Base-by-base conservation (phyloP, 164 flowering plant genomes). In the Brasenia schreberi region DNA sequence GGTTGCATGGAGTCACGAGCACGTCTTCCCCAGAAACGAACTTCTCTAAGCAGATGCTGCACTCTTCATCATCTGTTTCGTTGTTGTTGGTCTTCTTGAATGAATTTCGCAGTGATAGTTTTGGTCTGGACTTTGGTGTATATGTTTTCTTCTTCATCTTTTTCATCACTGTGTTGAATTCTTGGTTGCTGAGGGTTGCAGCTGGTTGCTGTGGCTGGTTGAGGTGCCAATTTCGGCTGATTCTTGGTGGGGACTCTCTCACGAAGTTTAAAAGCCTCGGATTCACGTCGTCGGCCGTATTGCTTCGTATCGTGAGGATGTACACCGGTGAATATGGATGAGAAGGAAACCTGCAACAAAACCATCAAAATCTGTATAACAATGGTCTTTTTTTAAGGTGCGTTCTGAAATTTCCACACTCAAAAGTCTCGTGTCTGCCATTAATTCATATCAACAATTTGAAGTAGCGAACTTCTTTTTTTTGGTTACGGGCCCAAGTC, bases 11-110 rank as follows among this genome's bases (percentile, higher is more conserved):
- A 17, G 97, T 91, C 19, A 84, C 23, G 67, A 77, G 77, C 23
- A 94, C 87, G 27, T 75, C 74, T 62, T 84, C 74, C 42, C 69
- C 68, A 6, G 84, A 72, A 70, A 82, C 83, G 60, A 94, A 89
- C 66, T 87, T 89, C n/a, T 94, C 97, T 66, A 91, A 76, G 80
- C 97, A 94, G 68, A 91, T 72, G 2, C 90, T 79, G 68, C 99
- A 94, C 16, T 82, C 75, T 18, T 68, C 79, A 44, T 75, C 69
- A 33, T 33, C 39, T 33, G 39, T 4, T 4, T 59, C 72, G n/a
- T 43, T 61, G 60, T 17, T 61, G 19, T 61, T 42, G 33, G 42
- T 70, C 19, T 45, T 65, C 5, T 18, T 49, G 56, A 42, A 19
- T 11, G 53, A 68, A 63, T 81, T 77, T 70, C 87, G 72, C 60